phyloP scores from a whole-genome alignment of 129 eudicot genomes.

The Flaveria sonorensis region DNA sequence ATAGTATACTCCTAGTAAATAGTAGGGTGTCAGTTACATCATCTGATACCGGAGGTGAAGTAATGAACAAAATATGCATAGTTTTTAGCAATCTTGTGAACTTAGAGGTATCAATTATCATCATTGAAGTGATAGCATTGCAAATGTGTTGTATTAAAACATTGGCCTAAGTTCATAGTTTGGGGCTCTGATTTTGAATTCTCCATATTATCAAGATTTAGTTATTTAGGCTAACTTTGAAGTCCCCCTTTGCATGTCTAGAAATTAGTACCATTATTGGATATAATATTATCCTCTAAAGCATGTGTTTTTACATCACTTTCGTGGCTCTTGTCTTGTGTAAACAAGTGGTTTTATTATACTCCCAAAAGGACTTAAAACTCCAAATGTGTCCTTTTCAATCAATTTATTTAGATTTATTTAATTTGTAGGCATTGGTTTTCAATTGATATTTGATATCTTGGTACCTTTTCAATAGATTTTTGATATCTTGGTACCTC shows the following conservation, averaged over 20 bases:
- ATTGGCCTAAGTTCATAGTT: neutral
- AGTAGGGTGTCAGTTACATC: neutral
- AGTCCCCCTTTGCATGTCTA: neutral
- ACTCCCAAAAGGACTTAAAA: neutral
- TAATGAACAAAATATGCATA: neutral
- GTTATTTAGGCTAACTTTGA: neutral
- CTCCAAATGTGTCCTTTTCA: slow-evolving; percentile 2
- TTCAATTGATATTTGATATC: too few species aligned
- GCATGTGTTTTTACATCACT: neutral
- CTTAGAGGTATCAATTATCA: neutral
- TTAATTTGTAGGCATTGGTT: neutral
- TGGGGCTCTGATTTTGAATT: neutral
- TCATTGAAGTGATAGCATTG: neutral
- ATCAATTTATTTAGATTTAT: neutral
- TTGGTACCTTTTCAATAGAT: too few species aligned
- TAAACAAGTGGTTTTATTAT: neutral
- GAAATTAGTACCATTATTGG: neutral
- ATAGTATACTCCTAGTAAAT: too few species aligned
- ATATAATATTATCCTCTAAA: slow-evolving; percentile 7
- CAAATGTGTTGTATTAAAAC: neutral
- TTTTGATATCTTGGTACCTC: too few species aligned
- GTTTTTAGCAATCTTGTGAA: neutral
- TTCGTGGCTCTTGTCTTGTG: slow-evolving; percentile 5
- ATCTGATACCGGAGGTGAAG: neutral
- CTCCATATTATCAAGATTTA: neutral